phyloP scores from a whole-genome alignment of 306 rosid species.

The Dalbergia oliveri region DNA sequence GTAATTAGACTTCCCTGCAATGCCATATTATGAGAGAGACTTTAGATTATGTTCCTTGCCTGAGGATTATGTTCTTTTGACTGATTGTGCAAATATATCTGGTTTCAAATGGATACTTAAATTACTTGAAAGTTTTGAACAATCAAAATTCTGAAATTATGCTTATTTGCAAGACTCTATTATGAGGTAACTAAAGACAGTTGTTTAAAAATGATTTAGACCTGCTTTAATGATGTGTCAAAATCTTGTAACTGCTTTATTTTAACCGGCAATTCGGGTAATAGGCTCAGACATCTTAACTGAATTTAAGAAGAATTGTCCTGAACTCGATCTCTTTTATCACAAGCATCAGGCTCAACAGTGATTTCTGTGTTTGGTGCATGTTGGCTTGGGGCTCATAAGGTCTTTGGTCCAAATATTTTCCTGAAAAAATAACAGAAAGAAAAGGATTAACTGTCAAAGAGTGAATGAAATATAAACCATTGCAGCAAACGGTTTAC shows the following conservation, averaged over 20 bases:
- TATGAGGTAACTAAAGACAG: neutral
- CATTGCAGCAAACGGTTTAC: too few species aligned
- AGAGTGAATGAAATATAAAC: neutral
- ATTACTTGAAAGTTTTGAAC: neutral
- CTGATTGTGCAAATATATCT: neutral
- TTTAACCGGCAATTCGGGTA: neutral
- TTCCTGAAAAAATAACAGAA: neutral
- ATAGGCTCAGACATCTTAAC: neutral
- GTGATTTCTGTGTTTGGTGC: neutral
- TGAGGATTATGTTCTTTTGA: conserved; percentile 18
- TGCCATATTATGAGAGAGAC: neutral
- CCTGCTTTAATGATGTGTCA: neutral
- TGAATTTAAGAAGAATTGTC: neutral
- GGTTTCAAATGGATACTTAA: neutral
- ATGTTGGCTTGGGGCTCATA: neutral
- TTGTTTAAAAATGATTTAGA: neutral
- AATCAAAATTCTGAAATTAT: conserved; percentile 4
- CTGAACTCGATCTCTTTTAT: neutral
- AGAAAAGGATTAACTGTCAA: neutral
- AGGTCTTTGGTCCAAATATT: neutral
- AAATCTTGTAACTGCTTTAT: neutral
- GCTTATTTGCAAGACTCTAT: conserved; percentile 14
- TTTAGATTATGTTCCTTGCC: conserved; percentile 17
- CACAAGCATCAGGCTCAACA: too few species aligned
- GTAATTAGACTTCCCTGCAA: conserved; percentile 52